Conservation (phyloP, 352 stramenopile species). For the Globisporangium heterothallicum region DNA sequence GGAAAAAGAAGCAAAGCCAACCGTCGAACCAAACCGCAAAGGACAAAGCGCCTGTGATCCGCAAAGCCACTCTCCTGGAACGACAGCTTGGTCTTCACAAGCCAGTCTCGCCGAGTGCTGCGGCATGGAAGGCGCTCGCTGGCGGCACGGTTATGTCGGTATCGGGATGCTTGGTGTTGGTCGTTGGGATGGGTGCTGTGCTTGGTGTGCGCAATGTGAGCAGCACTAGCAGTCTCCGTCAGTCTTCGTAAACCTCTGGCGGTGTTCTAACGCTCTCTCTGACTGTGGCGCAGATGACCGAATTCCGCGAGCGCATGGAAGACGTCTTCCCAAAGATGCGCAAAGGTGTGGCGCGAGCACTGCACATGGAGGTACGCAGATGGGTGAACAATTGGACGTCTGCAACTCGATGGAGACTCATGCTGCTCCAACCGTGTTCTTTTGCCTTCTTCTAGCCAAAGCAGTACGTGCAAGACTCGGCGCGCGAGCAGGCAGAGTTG, state of each 20-base stretch:
- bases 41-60: conserved; percentile 16
- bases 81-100: conserved; percentile 34
- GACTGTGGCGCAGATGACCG: conserved; percentile 19
- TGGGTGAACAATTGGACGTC: neutral
- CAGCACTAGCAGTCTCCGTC: no score
- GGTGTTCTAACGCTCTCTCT: neutral
- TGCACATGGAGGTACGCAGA: conserved; percentile 21
- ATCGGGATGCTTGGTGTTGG: conserved; percentile 31
- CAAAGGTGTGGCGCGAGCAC: conserved; percentile 7
- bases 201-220: conserved; percentile 40
- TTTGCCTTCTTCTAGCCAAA: neutral
- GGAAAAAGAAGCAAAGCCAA: conserved; percentile 12
- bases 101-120: conserved; percentile 22
- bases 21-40: neutral
- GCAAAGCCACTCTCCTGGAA: conserved; percentile 30
- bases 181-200: conserved; percentile 23
- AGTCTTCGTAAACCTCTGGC: no score
- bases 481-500: conserved; percentile 21
- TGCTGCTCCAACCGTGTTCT: neutral
- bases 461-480: conserved; percentile 7
- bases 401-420: neutral
- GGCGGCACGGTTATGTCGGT: conserved; percentile 43
- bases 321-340: conserved; percentile 19
- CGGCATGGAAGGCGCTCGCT: conserved; percentile 38
- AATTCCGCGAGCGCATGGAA: conserved; percentile 39